Percentiles rank a stretch among this genome's conserved stretches.
These are phyloP conservation scores for Dipodascus albidus DNA, from an alignment of 805 yeast genomes.

Conservation along the genomic window DNA sequence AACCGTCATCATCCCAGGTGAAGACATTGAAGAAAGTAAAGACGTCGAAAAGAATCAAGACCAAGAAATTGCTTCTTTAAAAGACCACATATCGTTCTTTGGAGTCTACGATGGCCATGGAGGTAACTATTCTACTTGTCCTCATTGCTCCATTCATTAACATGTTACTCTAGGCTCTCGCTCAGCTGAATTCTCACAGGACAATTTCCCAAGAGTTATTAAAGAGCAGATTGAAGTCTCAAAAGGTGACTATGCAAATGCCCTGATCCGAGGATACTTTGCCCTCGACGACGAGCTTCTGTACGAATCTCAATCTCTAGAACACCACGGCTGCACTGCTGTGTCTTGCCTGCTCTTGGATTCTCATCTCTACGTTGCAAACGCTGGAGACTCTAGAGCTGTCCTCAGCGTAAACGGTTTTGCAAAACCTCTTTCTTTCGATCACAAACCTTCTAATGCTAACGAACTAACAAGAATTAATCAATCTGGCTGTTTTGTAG, in stretches of 20 bases:
- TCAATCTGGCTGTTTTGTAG: slow-evolving; percentile 95
- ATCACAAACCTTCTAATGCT: slow-evolving; percentile 90
- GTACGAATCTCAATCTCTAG: slow-evolving; percentile 54
- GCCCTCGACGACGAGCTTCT: slow-evolving; percentile 39
- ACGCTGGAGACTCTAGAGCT: slow-evolving; percentile 95
- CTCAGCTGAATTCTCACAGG: neutral
- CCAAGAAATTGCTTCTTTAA: neutral
- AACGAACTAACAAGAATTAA: slow-evolving; percentile 87
- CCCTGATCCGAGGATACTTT: neutral
- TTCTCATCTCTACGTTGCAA: slow-evolving; percentile 55
- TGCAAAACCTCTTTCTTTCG: slow-evolving; percentile 79
- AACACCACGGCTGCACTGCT: slow-evolving; percentile 89
- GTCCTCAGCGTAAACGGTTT: slow-evolving; percentile 73
- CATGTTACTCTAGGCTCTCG: neutral
- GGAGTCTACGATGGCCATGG: slow-evolving; percentile 98
- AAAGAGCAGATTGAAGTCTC: neutral
- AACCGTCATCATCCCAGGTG: slow-evolving; percentile 9
- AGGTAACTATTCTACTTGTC: neutral
- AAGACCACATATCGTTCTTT: slow-evolving; percentile 62
- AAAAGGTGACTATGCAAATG: neutral
- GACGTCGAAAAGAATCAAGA: neutral
- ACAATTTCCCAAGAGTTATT: neutral
- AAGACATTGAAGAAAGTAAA: neutral
- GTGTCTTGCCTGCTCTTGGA: slow-evolving; percentile 72
- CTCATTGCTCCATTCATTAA: neutral